Base-by-base conservation (phyloP, 1,284 basidiomycete genomes). In the Agaricales sp. region DNA sequence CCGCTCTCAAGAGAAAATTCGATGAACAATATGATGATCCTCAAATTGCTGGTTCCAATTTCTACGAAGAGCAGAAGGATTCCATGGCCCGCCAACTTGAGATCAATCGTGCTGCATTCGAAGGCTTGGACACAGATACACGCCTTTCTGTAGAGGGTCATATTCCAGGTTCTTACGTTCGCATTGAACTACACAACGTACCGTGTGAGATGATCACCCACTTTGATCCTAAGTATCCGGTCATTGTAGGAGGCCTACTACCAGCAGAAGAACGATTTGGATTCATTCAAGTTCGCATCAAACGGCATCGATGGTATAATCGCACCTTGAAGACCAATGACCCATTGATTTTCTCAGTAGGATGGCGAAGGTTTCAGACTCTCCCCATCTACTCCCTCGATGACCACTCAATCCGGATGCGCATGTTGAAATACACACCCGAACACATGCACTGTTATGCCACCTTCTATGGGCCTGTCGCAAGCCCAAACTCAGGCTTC, bases 401-500 rank as follows among this genome's bases (percentile, higher is more conserved):
- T 65, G 95, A 99, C 63, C 92, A 96, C 59, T 91, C 87, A 2
- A 92, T 95, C 57, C 87, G 96, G 22, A 98, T 99, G 82, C 88
- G 96, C 44, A 91, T 98, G 88, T 86, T 99, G 66, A 99, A 99
- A 71, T 99, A 99, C 64, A 98, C 96, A 0, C 95, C 95, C 0
- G 96, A 99, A 67, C 95, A 99, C 61, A 97, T 96, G 92, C 96
- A 99, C 64, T 99, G 95, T 61, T 91, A 87, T 59, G 95, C 95
- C 2, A 95, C 94, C 0, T 98, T 99, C 67, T 97, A 94, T 61
- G 93, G 90, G 0, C 93, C 93, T 3, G 83, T 91, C 16, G 73
- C 90, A 1, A 71, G 88, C 0, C 93, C 93, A n/a, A 97, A 97
- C 65, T 97, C 92, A 0, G 94, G 95, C 53, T 92, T 99, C 68